Percentiles rank a stretch among this genome's conserved stretches.
Conservation (phyloP, 2,329 filamentous ascomycete genomes). For the Didymella segeticola region DNA sequence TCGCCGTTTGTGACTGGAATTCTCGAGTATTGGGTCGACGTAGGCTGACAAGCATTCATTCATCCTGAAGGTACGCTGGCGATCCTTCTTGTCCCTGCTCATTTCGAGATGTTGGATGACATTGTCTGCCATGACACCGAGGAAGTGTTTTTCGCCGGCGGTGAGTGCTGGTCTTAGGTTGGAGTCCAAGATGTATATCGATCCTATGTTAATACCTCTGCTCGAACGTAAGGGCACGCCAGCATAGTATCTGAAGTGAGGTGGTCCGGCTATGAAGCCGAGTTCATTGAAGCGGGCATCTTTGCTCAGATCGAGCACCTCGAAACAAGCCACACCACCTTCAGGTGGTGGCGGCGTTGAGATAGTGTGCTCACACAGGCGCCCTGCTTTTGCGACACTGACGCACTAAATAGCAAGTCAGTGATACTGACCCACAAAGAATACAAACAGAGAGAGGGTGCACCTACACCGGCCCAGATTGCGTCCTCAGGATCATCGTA, state of each 20-base stretch:
- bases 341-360: conserved; percentile 22
- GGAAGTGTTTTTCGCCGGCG: conserved; percentile 12
- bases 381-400: conserved; percentile 42
- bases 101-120: conserved; percentile 46
- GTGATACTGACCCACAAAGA: background rate
- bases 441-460: background rate
- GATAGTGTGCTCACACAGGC: conserved; percentile 45
- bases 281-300: conserved; percentile 43
- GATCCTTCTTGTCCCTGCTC: conserved; percentile 44
- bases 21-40: conserved; percentile 25
- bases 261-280: conserved; percentile 36
- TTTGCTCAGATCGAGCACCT: conserved; percentile 42
- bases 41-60: conserved; percentile 34
- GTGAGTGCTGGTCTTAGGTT: conserved; percentile 28
- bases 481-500: conserved; percentile 43
- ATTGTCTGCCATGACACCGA: conserved; percentile 41
- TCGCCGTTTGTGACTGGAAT: background rate
- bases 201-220: conserved; percentile 44
- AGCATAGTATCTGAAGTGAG: conserved; percentile 41
- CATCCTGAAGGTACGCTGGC: conserved; percentile 32
- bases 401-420: conserved; percentile 26
- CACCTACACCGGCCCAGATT: conserved; percentile 44
- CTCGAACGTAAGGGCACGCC: conserved; percentile 43
- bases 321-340: conserved; percentile 50
- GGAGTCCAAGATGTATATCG: conserved; percentile 40